Evolutionary conservation across 2,329 filamentous ascomycete species (phyloP).

Genomic region (Leptodontidium sp.): DNA sequence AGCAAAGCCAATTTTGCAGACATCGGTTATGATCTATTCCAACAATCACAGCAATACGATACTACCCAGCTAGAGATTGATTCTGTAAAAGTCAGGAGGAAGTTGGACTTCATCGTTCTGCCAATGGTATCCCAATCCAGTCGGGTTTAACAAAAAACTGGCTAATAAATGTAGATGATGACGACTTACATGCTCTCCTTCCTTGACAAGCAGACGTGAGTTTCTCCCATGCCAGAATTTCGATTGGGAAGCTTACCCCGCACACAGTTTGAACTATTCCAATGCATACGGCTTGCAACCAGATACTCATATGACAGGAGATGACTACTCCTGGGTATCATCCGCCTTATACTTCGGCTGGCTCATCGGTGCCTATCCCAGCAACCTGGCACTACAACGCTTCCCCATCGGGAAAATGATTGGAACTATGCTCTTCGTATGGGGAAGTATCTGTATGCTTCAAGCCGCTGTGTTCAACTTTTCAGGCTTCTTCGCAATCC

Average conservation of each 20-base stretch:
- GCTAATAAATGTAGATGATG: neutral
- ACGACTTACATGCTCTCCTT: too few species aligned
- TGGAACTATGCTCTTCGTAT: slow-evolving; percentile 56
- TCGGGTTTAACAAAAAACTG: too few species aligned
- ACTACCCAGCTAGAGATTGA: slow-evolving; percentile 47
- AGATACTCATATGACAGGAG: slow-evolving; percentile 19
- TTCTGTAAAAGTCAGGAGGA: slow-evolving; percentile 46
- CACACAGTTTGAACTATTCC: slow-evolving; percentile 19
- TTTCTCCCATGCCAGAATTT: neutral
- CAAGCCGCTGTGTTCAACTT: slow-evolving; percentile 51
- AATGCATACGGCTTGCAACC: slow-evolving; percentile 23
- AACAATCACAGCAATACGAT: slow-evolving; percentile 39
- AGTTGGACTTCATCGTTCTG: slow-evolving; percentile 50
- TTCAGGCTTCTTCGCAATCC: slow-evolving; percentile 69
- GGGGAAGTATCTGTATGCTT: slow-evolving; percentile 41
- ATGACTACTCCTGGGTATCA: slow-evolving; percentile 24
- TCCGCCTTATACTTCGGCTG: slow-evolving; percentile 49
- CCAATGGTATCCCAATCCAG: slow-evolving; percentile 45
- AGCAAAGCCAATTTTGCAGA: neutral
- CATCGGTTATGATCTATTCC: neutral
- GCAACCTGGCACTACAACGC: slow-evolving; percentile 52
- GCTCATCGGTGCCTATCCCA: slow-evolving; percentile 51
- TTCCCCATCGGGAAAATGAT: slow-evolving; percentile 53
- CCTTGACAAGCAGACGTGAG: neutral
- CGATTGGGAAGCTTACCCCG: neutral